A percentile compares a stretch with the other conserved stretches of the same genome.
phyloP scores from a whole-genome alignment of 208 protist genomes.

The Trypanosoma rangeli region DNA sequence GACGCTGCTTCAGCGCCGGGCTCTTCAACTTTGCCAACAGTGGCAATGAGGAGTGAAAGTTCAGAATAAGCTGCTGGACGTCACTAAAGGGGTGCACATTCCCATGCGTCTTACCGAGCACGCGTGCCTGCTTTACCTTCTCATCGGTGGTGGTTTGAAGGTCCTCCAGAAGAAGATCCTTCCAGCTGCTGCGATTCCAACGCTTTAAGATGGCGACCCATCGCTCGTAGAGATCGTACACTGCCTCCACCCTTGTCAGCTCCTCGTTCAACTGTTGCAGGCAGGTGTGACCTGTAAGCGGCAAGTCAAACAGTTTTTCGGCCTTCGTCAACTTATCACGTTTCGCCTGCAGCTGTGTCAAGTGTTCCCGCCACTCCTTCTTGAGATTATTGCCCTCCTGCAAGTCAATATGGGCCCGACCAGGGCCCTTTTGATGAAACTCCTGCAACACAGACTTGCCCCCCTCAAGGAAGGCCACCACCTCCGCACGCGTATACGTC shows the following conservation, averaged over 20 bases:
- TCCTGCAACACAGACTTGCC: slow-evolving; percentile 56
- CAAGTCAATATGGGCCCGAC: slow-evolving; percentile 81
- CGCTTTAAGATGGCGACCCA: slow-evolving; percentile 88
- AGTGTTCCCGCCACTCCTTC: slow-evolving; percentile 78
- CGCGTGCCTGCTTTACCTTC: slow-evolving; percentile 81
- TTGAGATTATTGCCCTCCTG: slow-evolving; percentile 91
- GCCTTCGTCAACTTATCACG: slow-evolving; percentile 94
- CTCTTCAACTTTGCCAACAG: slow-evolving; percentile 97
- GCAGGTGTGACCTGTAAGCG: slow-evolving; percentile 91
- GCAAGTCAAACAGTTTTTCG: slow-evolving; percentile 97
- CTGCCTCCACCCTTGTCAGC: slow-evolving; percentile 83
- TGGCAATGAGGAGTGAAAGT: slow-evolving; percentile 96
- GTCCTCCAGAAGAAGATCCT: slow-evolving; percentile 95
- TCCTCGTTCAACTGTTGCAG: slow-evolving; percentile 92
- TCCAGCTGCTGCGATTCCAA: slow-evolving; percentile 97
- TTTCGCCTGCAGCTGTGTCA: slow-evolving; percentile 70
- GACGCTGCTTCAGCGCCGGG: slow-evolving; percentile 95
- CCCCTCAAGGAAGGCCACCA: slow-evolving; percentile 73
- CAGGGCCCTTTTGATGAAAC: slow-evolving; percentile 87
- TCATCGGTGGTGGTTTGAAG: slow-evolving; percentile 94
- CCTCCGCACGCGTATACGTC: slow-evolving; percentile 90
- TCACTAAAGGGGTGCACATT: slow-evolving; percentile 84
- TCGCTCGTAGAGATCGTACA: slow-evolving; percentile 95
- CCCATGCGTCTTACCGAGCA: slow-evolving; percentile 86
- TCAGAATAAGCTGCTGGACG: slow-evolving; percentile 92